A percentile compares a stretch with the other conserved stretches of the same genome.
phyloP scores from a whole-genome alignment of 148 eudicot genomes.

The Polygonum maritimum region DNA sequence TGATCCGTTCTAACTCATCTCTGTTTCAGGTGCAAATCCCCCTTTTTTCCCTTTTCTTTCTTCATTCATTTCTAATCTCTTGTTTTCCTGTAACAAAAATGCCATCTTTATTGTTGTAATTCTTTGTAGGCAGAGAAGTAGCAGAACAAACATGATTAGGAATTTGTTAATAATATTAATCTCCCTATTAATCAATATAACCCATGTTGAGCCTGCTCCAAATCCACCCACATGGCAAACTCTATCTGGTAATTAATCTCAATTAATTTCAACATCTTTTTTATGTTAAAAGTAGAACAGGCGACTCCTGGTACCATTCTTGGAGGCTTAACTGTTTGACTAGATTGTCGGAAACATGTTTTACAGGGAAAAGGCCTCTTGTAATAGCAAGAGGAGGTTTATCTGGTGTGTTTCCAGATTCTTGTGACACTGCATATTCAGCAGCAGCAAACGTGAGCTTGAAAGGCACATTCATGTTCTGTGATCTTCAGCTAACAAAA shows the following conservation, averaged over 20 bases:
- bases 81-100: neutral
- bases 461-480: slow-evolving; percentile 34
- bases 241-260: slow-evolving; percentile 24
- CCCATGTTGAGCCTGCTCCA: slow-evolving; percentile 16
- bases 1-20: neutral
- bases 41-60: neutral
- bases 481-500: slow-evolving; percentile 70
- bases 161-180: slow-evolving; percentile 19
- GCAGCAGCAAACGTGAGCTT: slow-evolving; percentile 31
- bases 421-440: slow-evolving; percentile 39
- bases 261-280: neutral
- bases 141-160: slow-evolving; percentile 25
- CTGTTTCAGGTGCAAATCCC: neutral
- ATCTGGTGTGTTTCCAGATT: slow-evolving; percentile 80
- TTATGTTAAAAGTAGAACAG: too few species aligned
- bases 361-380: slow-evolving; percentile 36
- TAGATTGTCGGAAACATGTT: too few species aligned
- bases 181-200: slow-evolving; percentile 14
- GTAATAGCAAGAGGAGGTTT: slow-evolving; percentile 79
- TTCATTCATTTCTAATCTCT: neutral
- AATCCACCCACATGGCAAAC: slow-evolving; percentile 31
- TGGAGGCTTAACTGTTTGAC: too few species aligned
- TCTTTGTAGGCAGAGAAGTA: slow-evolving; percentile 4
- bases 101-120: neutral
- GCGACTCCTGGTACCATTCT: too few species aligned